These are phyloP conservation scores for Trichophyton mentagrophytes DNA, from an alignment of 2,329 filamentous ascomycete species.

Conservation along the genomic window DNA sequence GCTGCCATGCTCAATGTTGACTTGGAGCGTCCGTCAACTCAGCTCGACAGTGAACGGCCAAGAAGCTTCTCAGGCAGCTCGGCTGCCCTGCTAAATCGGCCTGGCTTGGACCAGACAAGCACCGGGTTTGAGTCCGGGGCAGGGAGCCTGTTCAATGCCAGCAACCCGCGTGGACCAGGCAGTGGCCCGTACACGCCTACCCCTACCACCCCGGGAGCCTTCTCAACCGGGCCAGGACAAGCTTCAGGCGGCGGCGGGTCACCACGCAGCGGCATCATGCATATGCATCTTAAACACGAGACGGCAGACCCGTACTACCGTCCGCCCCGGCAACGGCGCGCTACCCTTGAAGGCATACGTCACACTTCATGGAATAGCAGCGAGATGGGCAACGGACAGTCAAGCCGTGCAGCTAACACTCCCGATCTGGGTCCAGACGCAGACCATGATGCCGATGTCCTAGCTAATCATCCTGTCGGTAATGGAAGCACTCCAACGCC, in stretches of 20 bases:
- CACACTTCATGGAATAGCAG: slow-evolving; percentile 36
- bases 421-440: slow-evolving; percentile 19
- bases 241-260: slow-evolving; percentile 33
- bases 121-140: slow-evolving; percentile 36
- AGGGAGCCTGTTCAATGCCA: slow-evolving; percentile 35
- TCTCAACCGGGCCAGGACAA: slow-evolving; percentile 48
- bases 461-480: slow-evolving; percentile 31
- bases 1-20: slow-evolving; percentile 65
- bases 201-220: slow-evolving; percentile 63
- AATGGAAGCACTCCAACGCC: slow-evolving; percentile 37
- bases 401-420: slow-evolving; percentile 23
- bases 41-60: slow-evolving; percentile 41
- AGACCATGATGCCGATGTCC: slow-evolving; percentile 14
- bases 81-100: slow-evolving; percentile 39
- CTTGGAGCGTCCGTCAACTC: slow-evolving; percentile 49
- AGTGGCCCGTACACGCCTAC: slow-evolving; percentile 56
- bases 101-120: neutral
- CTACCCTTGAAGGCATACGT: slow-evolving; percentile 45
- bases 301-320: slow-evolving; percentile 73
- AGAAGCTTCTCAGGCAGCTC: slow-evolving; percentile 51
- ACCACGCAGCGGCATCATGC: slow-evolving; percentile 25
- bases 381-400: slow-evolving; percentile 34
- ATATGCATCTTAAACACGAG: slow-evolving; percentile 36
- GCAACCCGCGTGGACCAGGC: slow-evolving; percentile 43
- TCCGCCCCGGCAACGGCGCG: slow-evolving; percentile 59